Conservation (phyloP, 208 protist species). For the Trypanosomatidae sp. region DNA sequence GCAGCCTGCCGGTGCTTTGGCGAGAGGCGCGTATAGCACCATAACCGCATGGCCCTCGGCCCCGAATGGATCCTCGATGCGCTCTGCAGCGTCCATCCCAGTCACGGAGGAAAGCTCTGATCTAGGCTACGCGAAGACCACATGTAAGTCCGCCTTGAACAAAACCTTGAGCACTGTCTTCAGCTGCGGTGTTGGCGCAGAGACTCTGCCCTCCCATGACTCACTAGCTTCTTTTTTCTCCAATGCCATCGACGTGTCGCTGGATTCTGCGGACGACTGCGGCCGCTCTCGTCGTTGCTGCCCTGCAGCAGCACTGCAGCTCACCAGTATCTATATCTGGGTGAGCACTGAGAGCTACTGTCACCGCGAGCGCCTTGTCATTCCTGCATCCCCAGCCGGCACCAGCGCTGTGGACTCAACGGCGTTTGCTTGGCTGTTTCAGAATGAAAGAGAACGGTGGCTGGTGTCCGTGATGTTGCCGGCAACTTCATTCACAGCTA, state of each 20-base stretch:
- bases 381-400: neutral
- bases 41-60: neutral
- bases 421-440: slow-evolving; percentile 4
- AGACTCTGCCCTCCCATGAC: neutral
- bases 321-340: slow-evolving; percentile 21
- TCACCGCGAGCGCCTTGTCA: neutral
- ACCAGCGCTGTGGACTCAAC: neutral
- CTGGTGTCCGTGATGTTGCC: slow-evolving; percentile 22
- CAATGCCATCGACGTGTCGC: neutral
- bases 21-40: neutral
- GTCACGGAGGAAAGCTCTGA: neutral
- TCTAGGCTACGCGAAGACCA: neutral
- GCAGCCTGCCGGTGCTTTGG: neutral
- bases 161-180: neutral
- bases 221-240: neutral
- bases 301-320: slow-evolving; percentile 11
- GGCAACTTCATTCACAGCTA: neutral
- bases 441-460: slow-evolving; percentile 21
- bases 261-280: neutral
- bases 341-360: slow-evolving; percentile 5
- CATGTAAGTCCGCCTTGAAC: neutral
- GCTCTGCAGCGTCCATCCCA: neutral
- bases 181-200: neutral
- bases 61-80: neutral
- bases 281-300: neutral